Evolutionary conservation across 768 basidiomycete genomes (phyloP), one percentile per base, ranked within the genome.

Genomic region (Mycena amicta): DNA sequence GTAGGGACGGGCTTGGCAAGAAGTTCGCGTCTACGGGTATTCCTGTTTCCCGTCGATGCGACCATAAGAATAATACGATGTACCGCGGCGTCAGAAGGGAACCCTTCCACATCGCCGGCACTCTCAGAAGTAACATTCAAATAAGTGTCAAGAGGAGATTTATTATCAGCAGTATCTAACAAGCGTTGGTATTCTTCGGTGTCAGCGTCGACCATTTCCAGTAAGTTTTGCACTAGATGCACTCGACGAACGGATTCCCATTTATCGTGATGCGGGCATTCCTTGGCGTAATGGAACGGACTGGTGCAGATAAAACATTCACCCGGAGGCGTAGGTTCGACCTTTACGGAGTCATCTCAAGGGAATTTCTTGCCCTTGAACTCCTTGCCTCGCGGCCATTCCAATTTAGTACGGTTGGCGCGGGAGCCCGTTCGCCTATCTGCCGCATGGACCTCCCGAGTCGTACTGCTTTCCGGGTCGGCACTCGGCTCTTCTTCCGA

Each of bases 251-350:
- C 20, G 5, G 12, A 1, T 3, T 39, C 18, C 47, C 49, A 56
- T 2, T 11, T 51, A 2, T 31, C 55, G 23, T 56, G 27, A 20
- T 50, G 55, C 46, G 55, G 47, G 33, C 55, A 56, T 4, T 56
- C 31, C 25, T 46, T 4, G n/a, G 49, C 55, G 23, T 20, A 50
- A 40, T 56, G 55, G 16, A 40, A 16, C 3, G 27, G 20, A 22
- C 55, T 56, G 26, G 56, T 45, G 20, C 50, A 46, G 4, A 57
- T 29, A 13, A 39, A 57, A 25, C 56, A 57, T 6, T 16, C 41
- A 1, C 40, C 40, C 11, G 49, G 37, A 4, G 39, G 37, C 27
- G 15, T 25, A 0, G 37, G 28, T 33, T 57, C 39, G 4, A 26
- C 16, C 50, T 51, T 50, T 8, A 51, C 49, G 4, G 40, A 57